Evolutionary conservation across 306 rosid genomes (phyloP), one percentile per base, ranked within the genome.

Genomic region (Mucuna pruriens): DNA sequence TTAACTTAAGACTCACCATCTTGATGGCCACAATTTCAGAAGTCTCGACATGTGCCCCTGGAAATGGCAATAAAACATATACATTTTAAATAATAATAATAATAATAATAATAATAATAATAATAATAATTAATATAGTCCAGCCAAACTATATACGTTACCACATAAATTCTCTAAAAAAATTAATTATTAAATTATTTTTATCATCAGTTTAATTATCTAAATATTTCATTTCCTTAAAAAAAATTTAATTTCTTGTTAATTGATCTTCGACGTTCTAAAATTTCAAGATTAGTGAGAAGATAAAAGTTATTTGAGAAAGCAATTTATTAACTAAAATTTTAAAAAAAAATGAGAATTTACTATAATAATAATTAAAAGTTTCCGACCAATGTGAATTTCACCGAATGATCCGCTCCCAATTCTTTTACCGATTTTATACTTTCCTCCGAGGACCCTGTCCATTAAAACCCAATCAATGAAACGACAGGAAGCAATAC

Each of bases 391-490:
- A n/a, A 91, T 86, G 79, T 78, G 77, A 29, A 90, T 87, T 90
- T 90, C 91, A 48, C 97, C 94, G 12, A 91, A 91, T 16, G 97
- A 91, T 44, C 94, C 94, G 69, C 94, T 85, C 2, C 94, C 97
- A 62, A 91, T 90, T 84, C 88, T 91, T 38, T 87, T 84, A 72
- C 97, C 94, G 34, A 91, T 40, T 74, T 80, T 88, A 75, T 72
- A 91, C 84, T 87, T 88, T 25, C 87, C 90, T 19, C 89, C 92
- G 1, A 90, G 19, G 17, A 91, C 73, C 61, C 87, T 84, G 82
- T 90, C 94, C 97, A 91, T 91, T 10, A 9, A 45, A 75, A 64
- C 54, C 8, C 22, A 64, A 54, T 16, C 13, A 20, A 58, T 6
- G 3, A 49, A 80, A 39, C 33, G 61, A 82, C 29, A 23, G 39